Percentiles rank a stretch among this genome's conserved stretches.
Evolutionary conservation across 2,329 filamentous ascomycete genomes (phyloP).

Genomic region (Colletotrichum euphorbiae): DNA sequence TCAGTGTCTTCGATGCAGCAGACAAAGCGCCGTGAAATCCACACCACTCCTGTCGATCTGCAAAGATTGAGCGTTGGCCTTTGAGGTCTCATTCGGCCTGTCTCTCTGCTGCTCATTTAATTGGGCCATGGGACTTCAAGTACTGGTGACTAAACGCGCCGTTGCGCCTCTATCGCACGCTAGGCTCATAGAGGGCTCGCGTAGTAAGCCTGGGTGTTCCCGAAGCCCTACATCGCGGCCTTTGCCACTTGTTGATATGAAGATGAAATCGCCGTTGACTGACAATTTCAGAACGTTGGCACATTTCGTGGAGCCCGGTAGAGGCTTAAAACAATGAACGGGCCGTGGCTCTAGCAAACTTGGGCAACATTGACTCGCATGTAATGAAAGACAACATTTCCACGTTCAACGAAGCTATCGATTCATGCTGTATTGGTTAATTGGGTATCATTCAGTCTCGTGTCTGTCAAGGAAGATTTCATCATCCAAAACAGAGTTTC

Average conservation of each 20-base stretch:
- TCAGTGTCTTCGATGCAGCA: not conserved
- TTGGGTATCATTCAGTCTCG: constrained; percentile 24
- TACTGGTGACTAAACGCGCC: constrained; percentile 3
- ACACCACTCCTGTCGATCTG: constrained; percentile 13
- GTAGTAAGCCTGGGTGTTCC: not conserved
- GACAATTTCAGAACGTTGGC: not conserved
- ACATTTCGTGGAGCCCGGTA: not conserved
- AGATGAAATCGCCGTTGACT: not conserved
- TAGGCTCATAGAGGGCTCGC: not conserved
- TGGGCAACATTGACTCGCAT: not conserved
- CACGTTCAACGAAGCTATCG: not conserved
- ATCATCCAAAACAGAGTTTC: constrained; percentile 63
- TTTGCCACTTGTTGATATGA: not conserved
- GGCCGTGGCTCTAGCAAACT: not conserved
- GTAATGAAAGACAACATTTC: not conserved
- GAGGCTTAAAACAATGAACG: too few relatives aligned
- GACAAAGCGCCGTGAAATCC: not conserved
- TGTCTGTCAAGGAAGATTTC: not conserved
- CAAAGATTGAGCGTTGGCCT: not conserved
- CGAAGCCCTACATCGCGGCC: not conserved
- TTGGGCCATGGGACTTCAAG: not conserved
- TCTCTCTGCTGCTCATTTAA: constrained; percentile 9
- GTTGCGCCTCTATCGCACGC: not conserved
- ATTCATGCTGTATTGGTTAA: not conserved
- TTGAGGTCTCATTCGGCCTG: not conserved